Conservation (phyloP, 2,329 filamentous ascomycete species). For the Colletotrichum sp. region DNA sequence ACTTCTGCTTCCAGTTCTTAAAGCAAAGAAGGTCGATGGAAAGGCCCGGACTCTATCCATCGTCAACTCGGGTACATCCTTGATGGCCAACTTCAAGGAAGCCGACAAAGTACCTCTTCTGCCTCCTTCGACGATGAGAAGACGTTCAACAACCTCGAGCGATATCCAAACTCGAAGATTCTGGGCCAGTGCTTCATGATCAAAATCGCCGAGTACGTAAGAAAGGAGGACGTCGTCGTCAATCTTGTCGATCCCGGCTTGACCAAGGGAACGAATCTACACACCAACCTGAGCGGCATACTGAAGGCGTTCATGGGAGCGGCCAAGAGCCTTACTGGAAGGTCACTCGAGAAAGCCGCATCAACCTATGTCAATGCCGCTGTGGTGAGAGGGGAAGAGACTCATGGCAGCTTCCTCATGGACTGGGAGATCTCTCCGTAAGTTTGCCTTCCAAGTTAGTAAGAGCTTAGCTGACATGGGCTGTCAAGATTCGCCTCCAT, state of each 20-base stretch:
- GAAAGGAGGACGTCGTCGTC: slow-evolving; percentile 43
- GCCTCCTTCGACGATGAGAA: slow-evolving; percentile 31
- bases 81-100: slow-evolving; percentile 28
- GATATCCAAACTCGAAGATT: slow-evolving; percentile 33
- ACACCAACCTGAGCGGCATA: slow-evolving; percentile 28
- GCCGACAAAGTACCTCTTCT: slow-evolving; percentile 25
- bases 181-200: slow-evolving; percentile 37
- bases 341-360: slow-evolving; percentile 41
- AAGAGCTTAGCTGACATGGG: neutral
- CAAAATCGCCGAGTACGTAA: slow-evolving; percentile 40
- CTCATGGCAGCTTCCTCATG: slow-evolving; percentile 53
- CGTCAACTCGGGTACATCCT: slow-evolving; percentile 32
- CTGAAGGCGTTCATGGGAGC: neutral
- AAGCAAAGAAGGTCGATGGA: slow-evolving; percentile 23
- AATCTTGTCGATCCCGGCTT: slow-evolving; percentile 53
- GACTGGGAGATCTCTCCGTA: slow-evolving; percentile 50
- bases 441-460: slow-evolving; percentile 25
- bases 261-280: slow-evolving; percentile 45
- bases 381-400: slow-evolving; percentile 48
- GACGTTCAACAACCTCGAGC: slow-evolving; percentile 21
- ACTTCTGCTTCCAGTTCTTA: slow-evolving; percentile 38
- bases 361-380: slow-evolving; percentile 51
- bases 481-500: slow-evolving; percentile 29
- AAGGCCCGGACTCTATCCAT: slow-evolving; percentile 31
- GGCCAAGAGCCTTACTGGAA: slow-evolving; percentile 27